Percentiles rank a stretch among this genome's conserved stretches.
Evolutionary conservation across 2,329 filamentous ascomycete genomes (phyloP).

Genomic region (Lachnellula subtilissima): DNA sequence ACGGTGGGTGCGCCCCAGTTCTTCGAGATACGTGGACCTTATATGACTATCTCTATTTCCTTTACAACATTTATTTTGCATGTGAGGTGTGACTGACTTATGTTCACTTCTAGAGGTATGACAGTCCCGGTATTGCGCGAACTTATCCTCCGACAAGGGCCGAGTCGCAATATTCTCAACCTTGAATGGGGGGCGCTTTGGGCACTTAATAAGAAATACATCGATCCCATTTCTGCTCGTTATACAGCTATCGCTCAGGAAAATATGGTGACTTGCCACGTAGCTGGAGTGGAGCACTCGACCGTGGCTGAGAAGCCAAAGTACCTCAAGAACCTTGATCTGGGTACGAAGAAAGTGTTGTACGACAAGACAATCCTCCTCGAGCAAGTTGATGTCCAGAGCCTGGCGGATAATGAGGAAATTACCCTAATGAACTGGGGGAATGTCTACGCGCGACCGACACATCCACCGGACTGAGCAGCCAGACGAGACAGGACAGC

Average conservation of each 20-base stretch:
- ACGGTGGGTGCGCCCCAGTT: constrained; percentile 34
- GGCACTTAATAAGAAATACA: constrained; percentile 68
- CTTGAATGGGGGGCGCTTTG: constrained; percentile 73
- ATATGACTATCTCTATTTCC: too few species aligned
- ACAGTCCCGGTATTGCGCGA: constrained; percentile 72
- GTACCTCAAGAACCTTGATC: background rate
- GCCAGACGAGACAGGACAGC: background rate
- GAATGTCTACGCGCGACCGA: background rate
- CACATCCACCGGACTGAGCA: background rate
- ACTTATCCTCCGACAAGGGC: constrained; percentile 76
- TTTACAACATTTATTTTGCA: too few species aligned
- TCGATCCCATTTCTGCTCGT: constrained; percentile 51
- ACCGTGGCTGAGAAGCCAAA: background rate
- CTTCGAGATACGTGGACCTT: too few species aligned
- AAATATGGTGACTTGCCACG: background rate
- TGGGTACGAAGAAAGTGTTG: background rate
- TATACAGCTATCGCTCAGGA: constrained; percentile 67
- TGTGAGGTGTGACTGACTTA: background rate
- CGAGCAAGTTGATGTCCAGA: background rate
- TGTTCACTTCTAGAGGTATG: constrained; percentile 46
- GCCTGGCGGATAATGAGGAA: background rate
- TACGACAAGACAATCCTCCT: background rate
- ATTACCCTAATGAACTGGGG: background rate
- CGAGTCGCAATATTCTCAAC: constrained; percentile 72
- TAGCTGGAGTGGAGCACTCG: background rate